Base-by-base conservation (phyloP, 2,329 filamentous ascomycete species). In the Colletotrichum liaoningense region DNA sequence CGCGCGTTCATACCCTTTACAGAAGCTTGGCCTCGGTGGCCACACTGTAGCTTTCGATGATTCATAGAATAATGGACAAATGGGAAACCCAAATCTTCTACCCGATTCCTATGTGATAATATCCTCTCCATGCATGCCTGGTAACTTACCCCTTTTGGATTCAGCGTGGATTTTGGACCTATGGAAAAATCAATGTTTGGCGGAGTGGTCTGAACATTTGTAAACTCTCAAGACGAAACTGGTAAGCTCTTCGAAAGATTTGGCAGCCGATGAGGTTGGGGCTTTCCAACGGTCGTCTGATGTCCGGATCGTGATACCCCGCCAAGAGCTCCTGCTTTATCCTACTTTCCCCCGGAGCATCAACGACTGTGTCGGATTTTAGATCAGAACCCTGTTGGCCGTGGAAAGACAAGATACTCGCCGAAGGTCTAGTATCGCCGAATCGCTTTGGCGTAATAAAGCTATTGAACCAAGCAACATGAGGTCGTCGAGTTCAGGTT, bases 1-100 rank as follows among this genome's bases (percentile, higher is more conserved):
- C 63, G 35, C 33, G 54, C 42, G 57, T 69, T 69, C 69, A 72
- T 72, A 69, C 65, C 52, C 65, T 16, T 19, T 59, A 63, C 69
- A 72, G 58, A 52, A 54, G 65, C 65, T 8, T 14, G 58, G 69
- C 65, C 24, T 63, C 49, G 16, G 28, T 69, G 64, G 69, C 58
- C 24, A 16, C 52, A 14, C 58, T 72, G 69, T 72, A 72, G 12
- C 54, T 35, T 19, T 60, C 9, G 16, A 56, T 55, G 66, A 30
- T 28, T 26, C 16, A 35, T 38, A n/a, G 14, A 9, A 28, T 5
- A 64, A 22, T 49, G 30, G 35, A 62, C 30, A 22, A 63, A 5
- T 14, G 6, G 56, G 16, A 22, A 49, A 49, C 16, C 7, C 42
- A 49, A 9, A 49, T 49, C 7, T 9, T 2, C 8, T 22, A 49